Percentiles rank a stretch among this genome's conserved stretches.
Conservation (phyloP, 768 basidiomycete species). For the Auricularia sp. region DNA sequence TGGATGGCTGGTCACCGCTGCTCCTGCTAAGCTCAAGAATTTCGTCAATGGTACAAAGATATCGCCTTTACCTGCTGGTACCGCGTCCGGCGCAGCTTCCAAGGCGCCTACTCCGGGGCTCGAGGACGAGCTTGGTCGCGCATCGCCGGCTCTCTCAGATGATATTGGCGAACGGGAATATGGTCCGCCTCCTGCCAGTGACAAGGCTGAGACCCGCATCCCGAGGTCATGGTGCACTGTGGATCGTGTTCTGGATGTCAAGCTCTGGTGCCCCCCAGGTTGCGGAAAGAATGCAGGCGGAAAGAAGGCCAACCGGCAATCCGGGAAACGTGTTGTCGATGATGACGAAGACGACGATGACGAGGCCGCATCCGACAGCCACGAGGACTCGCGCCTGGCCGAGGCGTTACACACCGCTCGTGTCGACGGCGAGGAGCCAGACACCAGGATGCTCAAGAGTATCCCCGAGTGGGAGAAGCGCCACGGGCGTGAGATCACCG, state of each 20-base stretch:
- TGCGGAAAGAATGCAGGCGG: slow-evolving; percentile 12
- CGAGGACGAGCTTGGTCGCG: background rate
- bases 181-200: slow-evolving; percentile 34
- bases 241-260: slow-evolving; percentile 83
- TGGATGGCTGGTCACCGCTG: slow-evolving; percentile 73
- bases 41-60: slow-evolving; percentile 70
- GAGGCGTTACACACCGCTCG: slow-evolving; percentile 30
- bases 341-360: slow-evolving; percentile 21
- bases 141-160: slow-evolving; percentile 20
- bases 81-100: slow-evolving; percentile 6
- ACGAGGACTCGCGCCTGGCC: slow-evolving; percentile 21
- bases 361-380: slow-evolving; percentile 17
- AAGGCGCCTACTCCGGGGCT: background rate
- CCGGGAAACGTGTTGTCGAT: slow-evolving; percentile 17
- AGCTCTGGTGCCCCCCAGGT: slow-evolving; percentile 44
- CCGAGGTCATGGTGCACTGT: slow-evolving; percentile 77
- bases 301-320: slow-evolving; percentile 11
- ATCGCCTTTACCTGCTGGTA: slow-evolving; percentile 44
- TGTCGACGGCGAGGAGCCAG: slow-evolving; percentile 55
- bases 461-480: slow-evolving; percentile 51
- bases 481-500: slow-evolving; percentile 29
- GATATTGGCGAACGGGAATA: slow-evolving; percentile 31
- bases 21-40: slow-evolving; percentile 57
- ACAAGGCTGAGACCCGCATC: slow-evolving; percentile 63
- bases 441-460: slow-evolving; percentile 41